Percentiles rank a stretch among this genome's conserved stretches.
phyloP scores from a whole-genome alignment of 441 rosid species.

The Aleurites moluccanus region DNA sequence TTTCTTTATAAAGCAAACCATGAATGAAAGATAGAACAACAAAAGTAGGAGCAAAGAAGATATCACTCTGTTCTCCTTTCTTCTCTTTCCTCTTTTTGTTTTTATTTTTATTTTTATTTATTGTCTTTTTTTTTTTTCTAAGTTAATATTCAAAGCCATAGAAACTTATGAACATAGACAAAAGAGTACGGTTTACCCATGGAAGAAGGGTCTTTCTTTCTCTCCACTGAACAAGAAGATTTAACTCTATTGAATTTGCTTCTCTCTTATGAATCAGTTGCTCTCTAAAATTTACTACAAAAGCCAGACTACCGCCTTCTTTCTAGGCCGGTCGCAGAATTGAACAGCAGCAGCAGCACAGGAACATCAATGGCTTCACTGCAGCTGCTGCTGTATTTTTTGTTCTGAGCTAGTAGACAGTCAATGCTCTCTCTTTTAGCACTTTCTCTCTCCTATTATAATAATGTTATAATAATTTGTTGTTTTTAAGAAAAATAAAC shows the following conservation, averaged over 20 bases:
- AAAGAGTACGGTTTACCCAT: conserved; percentile 17
- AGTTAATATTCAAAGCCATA: neutral
- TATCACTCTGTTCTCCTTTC: neutral
- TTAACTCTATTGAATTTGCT: neutral
- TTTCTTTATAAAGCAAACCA: conserved; percentile 36
- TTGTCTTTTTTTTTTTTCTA: neutral
- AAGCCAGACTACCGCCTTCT: conserved; percentile 37
- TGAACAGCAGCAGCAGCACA: conserved; percentile 15
- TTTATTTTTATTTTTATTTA: no score
- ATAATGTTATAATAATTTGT: no score
- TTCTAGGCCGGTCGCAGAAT: conserved; percentile 5
- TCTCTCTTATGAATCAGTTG: neutral
- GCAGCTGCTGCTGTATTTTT: conserved; percentile 15
- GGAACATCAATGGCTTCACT: conserved; percentile 26
- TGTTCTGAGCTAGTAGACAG: conserved; percentile 28
- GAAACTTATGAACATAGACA: neutral
- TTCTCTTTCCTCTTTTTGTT: no score
- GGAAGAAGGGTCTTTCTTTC: neutral
- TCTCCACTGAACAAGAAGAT: neutral
- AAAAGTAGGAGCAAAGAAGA: conserved; percentile 3
- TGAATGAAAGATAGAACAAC: conserved; percentile 17
- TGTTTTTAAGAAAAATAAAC: neutral
- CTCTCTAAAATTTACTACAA: conserved; percentile 23
- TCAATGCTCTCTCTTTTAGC: conserved; percentile 21
- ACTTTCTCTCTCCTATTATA: conserved; percentile 16